Percentiles rank a stretch among this genome's conserved stretches.
Evolutionary conservation across 768 basidiomycete genomes (phyloP).

Genomic region (Auriscalpium vulgare): DNA sequence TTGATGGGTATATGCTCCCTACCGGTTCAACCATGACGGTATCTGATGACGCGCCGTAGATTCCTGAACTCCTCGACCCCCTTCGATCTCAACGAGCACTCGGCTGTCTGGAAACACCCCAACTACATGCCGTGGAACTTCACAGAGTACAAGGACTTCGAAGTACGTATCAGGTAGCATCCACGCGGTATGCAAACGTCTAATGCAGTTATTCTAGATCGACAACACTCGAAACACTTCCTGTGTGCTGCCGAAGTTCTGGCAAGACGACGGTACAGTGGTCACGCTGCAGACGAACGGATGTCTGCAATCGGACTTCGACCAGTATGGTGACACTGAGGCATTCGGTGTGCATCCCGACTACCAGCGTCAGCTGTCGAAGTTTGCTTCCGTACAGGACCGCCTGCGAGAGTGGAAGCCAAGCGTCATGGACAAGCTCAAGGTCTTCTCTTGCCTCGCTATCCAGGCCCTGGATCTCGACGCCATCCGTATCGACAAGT

Average conservation of each 20-base stretch:
- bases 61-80: conserved; percentile 75
- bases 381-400: conserved; percentile 95
- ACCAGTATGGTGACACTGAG: conserved; percentile 95
- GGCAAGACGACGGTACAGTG: conserved; percentile 66
- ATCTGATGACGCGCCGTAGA: conserved; percentile 30
- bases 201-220: conserved; percentile 32
- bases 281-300: conserved; percentile 54
- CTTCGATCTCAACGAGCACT: conserved; percentile 69
- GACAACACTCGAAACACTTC: conserved; percentile 64
- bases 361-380: conserved; percentile 89
- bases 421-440: conserved; percentile 67
- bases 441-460: conserved; percentile 75
- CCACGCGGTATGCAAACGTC: conserved; percentile 2
- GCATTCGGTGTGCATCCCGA: conserved; percentile 95
- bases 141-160: conserved; percentile 76
- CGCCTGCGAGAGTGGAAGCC: conserved; percentile 91
- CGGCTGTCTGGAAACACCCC: conserved; percentile 67
- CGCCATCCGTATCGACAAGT: conserved; percentile 92
- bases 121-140: conserved; percentile 81
- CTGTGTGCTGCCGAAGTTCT: conserved; percentile 73
- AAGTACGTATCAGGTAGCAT: conserved; percentile 30
- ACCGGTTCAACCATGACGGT: conserved; percentile 5
- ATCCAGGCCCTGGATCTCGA: conserved; percentile 87
- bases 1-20: conserved; percentile 54
- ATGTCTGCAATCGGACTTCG: conserved; percentile 79